These are phyloP conservation scores for Globisporangium carolinianum DNA, from an alignment of 352 stramenopile genomes.

Conservation along the genomic window DNA sequence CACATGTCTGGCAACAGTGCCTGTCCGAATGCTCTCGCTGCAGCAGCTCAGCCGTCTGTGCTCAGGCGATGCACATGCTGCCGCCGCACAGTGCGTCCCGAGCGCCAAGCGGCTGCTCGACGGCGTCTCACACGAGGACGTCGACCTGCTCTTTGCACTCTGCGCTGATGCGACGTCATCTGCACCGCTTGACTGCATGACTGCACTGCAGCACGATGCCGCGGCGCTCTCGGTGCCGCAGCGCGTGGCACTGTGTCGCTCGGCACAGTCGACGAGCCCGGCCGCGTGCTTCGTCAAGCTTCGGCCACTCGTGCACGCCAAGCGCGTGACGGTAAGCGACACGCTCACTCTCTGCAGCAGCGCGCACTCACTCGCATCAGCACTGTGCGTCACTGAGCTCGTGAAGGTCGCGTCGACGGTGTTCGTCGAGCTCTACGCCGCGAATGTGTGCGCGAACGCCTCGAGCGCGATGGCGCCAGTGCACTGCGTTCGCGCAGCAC, in stretches of 20 bases:
- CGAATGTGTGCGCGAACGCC: conserved; percentile 20
- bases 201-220: conserved; percentile 17
- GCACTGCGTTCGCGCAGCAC: conserved; percentile 27
- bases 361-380: conserved; percentile 13
- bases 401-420: neutral
- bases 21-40: conserved; percentile 13
- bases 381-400: conserved; percentile 10
- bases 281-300: conserved; percentile 20
- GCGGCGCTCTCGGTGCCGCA: conserved; percentile 15
- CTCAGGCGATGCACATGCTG: conserved; percentile 1
- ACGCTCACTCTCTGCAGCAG: conserved; percentile 18
- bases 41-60: conserved; percentile 23
- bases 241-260: conserved; percentile 20
- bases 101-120: conserved; percentile 10
- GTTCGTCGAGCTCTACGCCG: conserved; percentile 4
- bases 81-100: conserved; percentile 6
- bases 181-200: conserved; percentile 29
- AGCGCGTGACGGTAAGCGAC: conserved; percentile 18
- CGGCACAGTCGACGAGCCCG: conserved; percentile 15
- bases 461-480: conserved; percentile 20
- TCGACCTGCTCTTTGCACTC: conserved; percentile 14
- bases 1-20: conserved; percentile 23
- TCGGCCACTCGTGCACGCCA: conserved; percentile 20
- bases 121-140: neutral
- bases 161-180: conserved; percentile 23